Evolutionary conservation across 257 asterid genomes (phyloP), one percentile per base, ranked within the genome.

Genomic region (Salvia splendens): DNA sequence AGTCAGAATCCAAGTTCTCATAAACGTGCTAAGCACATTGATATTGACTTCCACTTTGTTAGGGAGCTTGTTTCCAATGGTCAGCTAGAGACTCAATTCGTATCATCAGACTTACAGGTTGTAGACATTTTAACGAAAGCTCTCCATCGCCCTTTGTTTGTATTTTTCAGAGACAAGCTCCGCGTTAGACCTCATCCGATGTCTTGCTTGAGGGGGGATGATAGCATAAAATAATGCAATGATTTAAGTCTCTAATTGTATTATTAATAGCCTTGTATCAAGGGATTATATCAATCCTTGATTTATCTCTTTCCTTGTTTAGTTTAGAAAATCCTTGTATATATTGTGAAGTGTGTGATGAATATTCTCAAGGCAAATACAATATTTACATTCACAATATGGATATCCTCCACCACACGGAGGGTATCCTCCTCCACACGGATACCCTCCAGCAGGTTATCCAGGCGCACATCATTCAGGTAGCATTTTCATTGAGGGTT

Each of bases 381-480:
- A 17, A 17, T 17, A 17, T 17, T 17, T 17, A 17, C 20, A 17
- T 17, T 17, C 20, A 17, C 20, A 17, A 42, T 77, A 24, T 2
- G 30, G 82, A 40, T 77, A 84, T 64, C 87, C 82, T 64, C 85
- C 79, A 0, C 40, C 40, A 35, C 63, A 63, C 16, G 85, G 86
- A 3, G 77, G 82, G 40, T 77, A 84, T 67, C 87, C 83, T 1
- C 87, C 82, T 64, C 86, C 79, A 0, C 54, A 63, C 17, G 86
- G 83, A 65, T 76, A 82, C 54, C 79, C 83, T 10, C 75, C 86
- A 3, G 42, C 82, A 3, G 77, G 82, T 40, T 77, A 84, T 67
- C 87, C 83, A 0, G 84, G 86, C 69, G 67, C 86, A 48, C 75
- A 90, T 71, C 92, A 82, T 77, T 75, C 84, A 71, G 89, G 95